Conservation (phyloP, 192 early-diverging fungal species). For the Backusella psychrophila region DNA sequence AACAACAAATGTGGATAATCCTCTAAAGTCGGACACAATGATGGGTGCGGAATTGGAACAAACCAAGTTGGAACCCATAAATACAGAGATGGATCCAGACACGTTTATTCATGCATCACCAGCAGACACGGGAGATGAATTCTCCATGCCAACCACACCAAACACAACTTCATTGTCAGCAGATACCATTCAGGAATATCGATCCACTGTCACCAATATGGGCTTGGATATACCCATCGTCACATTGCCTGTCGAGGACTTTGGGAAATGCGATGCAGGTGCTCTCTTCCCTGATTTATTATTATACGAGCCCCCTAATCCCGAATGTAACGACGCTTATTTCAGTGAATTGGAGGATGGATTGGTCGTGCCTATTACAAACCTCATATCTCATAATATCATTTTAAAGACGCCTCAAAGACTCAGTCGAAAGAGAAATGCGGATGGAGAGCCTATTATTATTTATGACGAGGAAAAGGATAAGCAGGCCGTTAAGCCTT, state of each 20-base stretch:
- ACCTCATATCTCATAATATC: constrained; percentile 22
- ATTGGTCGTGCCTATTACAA: constrained; percentile 50
- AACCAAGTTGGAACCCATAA: not conserved
- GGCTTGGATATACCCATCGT: constrained; percentile 28
- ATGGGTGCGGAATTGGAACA: not conserved
- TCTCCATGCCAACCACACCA: constrained; percentile 6
- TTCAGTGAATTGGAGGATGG: constrained; percentile 55
- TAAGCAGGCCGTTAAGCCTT: constrained; percentile 13
- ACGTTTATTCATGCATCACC: not conserved
- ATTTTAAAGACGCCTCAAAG: not conserved
- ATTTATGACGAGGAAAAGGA: constrained; percentile 20
- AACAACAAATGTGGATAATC: not conserved
- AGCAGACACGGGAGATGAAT: constrained; percentile 2
- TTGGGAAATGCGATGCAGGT: constrained; percentile 37
- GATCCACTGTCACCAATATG: constrained; percentile 21
- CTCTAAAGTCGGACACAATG: constrained; percentile 5
- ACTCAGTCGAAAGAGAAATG: constrained; percentile 28
- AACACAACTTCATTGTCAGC: not conserved
- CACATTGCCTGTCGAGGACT: constrained; percentile 30
- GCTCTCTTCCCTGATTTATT: constrained; percentile 50
- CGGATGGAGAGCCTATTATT: constrained; percentile 37
- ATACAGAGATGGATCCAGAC: not conserved
- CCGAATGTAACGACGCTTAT: constrained; percentile 52
- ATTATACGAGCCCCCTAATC: constrained; percentile 50
- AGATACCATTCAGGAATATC: constrained; percentile 2